A percentile compares a stretch with the other conserved stretches of the same genome.
These are phyloP conservation scores for Kodamaea kakaduensis DNA, from an alignment of 805 yeast species.

Conservation along the genomic window DNA sequence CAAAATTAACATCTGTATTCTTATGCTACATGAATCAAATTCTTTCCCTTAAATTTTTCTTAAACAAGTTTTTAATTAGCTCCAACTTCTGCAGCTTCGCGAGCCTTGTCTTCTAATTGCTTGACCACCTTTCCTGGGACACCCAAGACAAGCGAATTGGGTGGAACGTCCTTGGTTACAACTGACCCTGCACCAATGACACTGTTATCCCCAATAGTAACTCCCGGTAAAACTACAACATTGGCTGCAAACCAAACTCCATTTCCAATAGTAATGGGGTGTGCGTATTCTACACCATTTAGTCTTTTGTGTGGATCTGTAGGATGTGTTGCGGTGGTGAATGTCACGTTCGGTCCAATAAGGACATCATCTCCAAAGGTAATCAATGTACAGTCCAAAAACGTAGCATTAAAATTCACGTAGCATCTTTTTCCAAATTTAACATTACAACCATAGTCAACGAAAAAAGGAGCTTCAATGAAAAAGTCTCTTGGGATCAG, in stretches of 20 bases:
- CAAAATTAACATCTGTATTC: conserved; percentile 3
- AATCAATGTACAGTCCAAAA: conserved; percentile 59
- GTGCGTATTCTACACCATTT: conserved; percentile 49
- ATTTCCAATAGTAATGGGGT: conserved; percentile 56
- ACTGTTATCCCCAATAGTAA: conserved; percentile 56
- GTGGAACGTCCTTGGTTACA: conserved; percentile 55
- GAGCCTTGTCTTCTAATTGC: conserved; percentile 16
- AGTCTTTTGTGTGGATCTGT: conserved; percentile 44
- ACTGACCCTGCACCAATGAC: conserved; percentile 69
- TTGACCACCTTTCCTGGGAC: conserved; percentile 52
- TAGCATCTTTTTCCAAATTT: conserved; percentile 55
- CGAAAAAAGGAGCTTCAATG: conserved; percentile 56
- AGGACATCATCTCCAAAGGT: conserved; percentile 56
- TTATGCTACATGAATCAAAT: conserved; percentile 1
- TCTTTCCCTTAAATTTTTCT: not conserved
- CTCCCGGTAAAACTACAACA: conserved; percentile 58
- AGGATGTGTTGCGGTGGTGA: conserved; percentile 65
- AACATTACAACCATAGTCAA: conserved; percentile 67
- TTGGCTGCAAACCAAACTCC: conserved; percentile 67
- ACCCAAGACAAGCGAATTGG: conserved; percentile 57
- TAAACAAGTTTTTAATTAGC: not conserved
- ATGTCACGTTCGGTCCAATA: conserved; percentile 60
- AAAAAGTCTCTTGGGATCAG: conserved; percentile 34
- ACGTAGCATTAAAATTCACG: conserved; percentile 51
- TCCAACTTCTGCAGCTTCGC: conserved; percentile 6